Percentiles rank a stretch among this genome's conserved stretches.
Evolutionary conservation across 2,329 filamentous ascomycete species (phyloP).

Genomic region (Verticillium albo-atrum): DNA sequence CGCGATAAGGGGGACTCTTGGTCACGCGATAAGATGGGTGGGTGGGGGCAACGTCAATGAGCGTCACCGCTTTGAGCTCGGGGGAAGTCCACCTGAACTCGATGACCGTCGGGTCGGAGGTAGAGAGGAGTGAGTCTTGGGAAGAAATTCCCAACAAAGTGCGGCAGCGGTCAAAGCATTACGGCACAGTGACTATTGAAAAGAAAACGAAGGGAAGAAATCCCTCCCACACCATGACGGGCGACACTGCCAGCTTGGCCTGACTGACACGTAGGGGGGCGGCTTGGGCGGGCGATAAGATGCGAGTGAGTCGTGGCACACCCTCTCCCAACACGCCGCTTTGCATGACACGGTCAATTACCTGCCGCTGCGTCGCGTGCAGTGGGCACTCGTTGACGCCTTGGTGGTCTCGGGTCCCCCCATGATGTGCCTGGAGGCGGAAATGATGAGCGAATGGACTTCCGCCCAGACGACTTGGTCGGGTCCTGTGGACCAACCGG

Average conservation of each 20-base stretch:
- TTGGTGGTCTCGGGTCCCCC: neutral
- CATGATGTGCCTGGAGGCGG: neutral
- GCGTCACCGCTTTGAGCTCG: neutral
- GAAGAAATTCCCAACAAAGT: neutral
- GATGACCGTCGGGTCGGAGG: neutral
- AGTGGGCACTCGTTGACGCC: neutral
- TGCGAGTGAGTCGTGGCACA: neutral
- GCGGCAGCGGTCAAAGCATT: neutral
- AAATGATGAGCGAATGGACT: neutral
- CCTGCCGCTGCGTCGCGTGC: neutral
- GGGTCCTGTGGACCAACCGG: neutral
- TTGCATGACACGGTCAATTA: neutral
- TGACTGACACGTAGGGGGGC: neutral
- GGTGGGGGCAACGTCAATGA: neutral
- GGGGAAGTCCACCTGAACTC: neutral
- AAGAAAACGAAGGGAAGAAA: neutral
- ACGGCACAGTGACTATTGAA: neutral
- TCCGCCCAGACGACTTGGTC: neutral
- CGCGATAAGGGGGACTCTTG: neutral
- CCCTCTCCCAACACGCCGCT: neutral
- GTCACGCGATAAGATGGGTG: constrained; percentile 3
- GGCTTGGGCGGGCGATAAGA: neutral
- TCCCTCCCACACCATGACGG: neutral
- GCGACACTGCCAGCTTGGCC: neutral
- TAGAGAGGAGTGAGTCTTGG: neutral